These are phyloP conservation scores for California macrophylla DNA, from an alignment of 441 rosid species.

Conservation along the genomic window DNA sequence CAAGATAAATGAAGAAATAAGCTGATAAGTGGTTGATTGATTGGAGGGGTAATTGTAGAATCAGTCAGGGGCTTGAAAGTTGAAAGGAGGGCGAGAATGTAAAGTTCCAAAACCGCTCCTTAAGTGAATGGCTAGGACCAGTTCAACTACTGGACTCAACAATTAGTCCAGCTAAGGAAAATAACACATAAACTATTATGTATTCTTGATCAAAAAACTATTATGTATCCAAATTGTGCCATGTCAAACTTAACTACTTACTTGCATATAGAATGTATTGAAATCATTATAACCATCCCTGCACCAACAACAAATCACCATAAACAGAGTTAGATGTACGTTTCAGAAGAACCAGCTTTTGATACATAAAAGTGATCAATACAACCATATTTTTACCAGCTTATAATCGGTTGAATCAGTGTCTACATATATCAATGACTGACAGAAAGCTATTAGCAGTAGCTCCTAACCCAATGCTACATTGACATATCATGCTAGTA, in stretches of 20 bases:
- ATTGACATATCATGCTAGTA: neutral
- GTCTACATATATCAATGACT: neutral
- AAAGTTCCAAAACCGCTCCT: neutral
- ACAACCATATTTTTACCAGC: neutral
- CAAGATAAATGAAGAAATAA: neutral
- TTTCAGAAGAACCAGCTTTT: constrained; percentile 4
- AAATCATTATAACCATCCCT: constrained; percentile 99
- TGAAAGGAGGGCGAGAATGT: neutral
- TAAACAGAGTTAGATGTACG: neutral
- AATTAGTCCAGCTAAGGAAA: constrained; percentile 1
- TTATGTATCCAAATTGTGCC: neutral
- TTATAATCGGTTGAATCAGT: neutral
- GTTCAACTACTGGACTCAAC: neutral
- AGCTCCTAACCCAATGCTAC: neutral
- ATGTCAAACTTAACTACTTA: constrained; percentile 31
- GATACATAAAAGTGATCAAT: constrained; percentile 8
- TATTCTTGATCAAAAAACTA: neutral
- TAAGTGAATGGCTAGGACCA: neutral
- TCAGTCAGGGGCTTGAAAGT: neutral
- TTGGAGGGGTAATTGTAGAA: neutral
- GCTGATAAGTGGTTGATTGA: neutral
- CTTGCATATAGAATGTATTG: constrained; percentile 99
- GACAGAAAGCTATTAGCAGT: neutral
- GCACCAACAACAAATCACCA: constrained; percentile 31
- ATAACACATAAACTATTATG: neutral